Base-by-base conservation (phyloP, 306 rosid genomes). In the Ziziphus jujuba region DNA sequence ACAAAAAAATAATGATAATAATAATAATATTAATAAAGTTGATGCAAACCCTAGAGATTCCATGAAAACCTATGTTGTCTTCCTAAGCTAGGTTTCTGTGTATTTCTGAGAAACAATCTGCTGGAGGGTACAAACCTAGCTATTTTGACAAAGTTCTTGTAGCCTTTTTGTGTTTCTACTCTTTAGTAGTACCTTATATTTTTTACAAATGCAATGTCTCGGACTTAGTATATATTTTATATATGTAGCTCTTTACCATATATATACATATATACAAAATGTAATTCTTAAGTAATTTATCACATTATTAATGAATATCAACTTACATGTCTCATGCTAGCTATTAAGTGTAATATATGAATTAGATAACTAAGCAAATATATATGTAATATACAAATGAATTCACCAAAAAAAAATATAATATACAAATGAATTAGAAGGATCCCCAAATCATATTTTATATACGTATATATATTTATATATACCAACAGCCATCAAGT, bases 91-190 rank as follows among this genome's bases (percentile, higher is more conserved):
- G 73, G 62, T 55, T 63, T 43, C 66, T 8, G 15, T 58, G 33
- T 58, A 5, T 58, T 36, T 4, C 17, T 15, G 22, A 58, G 63
- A 61, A 61, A 22, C 36, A 22, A 61, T 21, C 34, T 20, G 33
- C 14, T 21, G 2, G 35, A 61, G 21, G 21, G 35, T 47, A 67
- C 66, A 61, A 69, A 55, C 85, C 82, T 73, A 28, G 33, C 33
- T 28, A 67, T 45, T 55, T 67, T 67, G 73, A 79, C 86, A 76
- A 33, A 65, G 34, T 70, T 58, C 60, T 55, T 10, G 34, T 69
- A 77, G 80, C 67, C 85, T 77, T 80, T 80, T 66, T 31, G 62
- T 55, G 58, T 72, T 52, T 24, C 45, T 65, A 70, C 72, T 69
- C 65, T 67, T 47, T 2, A 14, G 9, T n/a, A 22, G 28, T 61